Base-by-base conservation (phyloP, 1,139 yeast genomes). In the Yamadazyma jaroonii region DNA sequence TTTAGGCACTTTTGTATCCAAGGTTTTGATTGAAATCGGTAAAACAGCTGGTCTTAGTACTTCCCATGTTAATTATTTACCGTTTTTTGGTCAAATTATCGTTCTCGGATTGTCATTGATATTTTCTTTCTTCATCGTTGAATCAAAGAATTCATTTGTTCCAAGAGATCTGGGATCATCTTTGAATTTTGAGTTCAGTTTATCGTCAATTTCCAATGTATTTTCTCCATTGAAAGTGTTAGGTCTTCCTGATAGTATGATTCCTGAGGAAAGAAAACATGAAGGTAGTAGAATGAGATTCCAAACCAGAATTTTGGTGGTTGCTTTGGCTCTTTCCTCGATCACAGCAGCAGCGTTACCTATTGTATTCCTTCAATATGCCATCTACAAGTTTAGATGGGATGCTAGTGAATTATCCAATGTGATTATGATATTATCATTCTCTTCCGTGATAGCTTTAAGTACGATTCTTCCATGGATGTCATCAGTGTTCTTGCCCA, bases 1-100 rank as follows among this genome's bases (percentile, higher is more conserved):
- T 6, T n/a, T 39, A 21, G 42, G 43, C 12, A 40, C 35, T 13
- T 17, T 37, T 5, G 8, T 42, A n/a, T 30, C 37, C 30, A 35
- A 31, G 4, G 12, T 31, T 8, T 14, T 37, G 10, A 12, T 36
- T 11, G 32, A 13, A 23, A 8, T 29, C 3, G 40, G 31, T 15
- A 31, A 30, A 21, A 4, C 9, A 7, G 10, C 21, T 9, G 37
- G 35, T 11, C 14, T 20, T 8, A 7, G n/a, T 9, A 14, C 8
- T 3, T 4, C 6, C 4, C 25, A 30, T 5, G 32, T 29, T 14
- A 37, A 37, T 27, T 9, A 10, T 7, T 21, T 30, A 21, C 37
- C 37, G 3, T 26, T 34, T 27, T 30, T 9, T 9, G 26, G 25
- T n/a, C 25, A 26, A 11, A 13, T 33, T 2, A n/a, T 33, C 3